Evolutionary conservation across 768 basidiomycete species (phyloP), one percentile per base, ranked within the genome.

Genomic region (Infundibulicybe gibba): DNA sequence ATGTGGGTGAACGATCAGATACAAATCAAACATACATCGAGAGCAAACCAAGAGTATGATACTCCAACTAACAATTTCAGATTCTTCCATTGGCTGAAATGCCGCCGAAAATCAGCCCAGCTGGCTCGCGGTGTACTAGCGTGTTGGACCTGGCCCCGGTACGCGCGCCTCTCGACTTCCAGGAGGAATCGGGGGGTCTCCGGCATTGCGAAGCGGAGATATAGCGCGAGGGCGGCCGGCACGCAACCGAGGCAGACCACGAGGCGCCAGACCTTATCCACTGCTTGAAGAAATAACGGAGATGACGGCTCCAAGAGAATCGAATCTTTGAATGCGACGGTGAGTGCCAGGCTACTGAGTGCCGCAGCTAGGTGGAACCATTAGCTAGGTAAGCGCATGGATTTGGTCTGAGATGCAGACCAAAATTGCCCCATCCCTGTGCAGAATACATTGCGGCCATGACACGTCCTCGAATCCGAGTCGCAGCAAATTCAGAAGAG

Each of bases 171-270:
- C 64, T 92, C 90, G 49, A 94, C 79, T 71, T 94, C 92, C 86
- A 94, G 92, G 49, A 91, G 94, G 63, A 77, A 80, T 53, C 92
- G 89, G 21, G 92, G 92, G 0, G 91, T 94, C 63, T 94, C 91
- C 3, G 91, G 90, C 57, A 94, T 93, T 17, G 91, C 92, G 30
- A 94, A 77, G 61, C 92, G 89, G 85, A 90, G 93, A 72, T 92
- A 94, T 41, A 94, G 80, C 15, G 90, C 91, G 48, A 91, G 59
- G 35, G 73, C 75, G 46, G 81, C 92, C 31, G 92, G 92, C 42
- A 95, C 71, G 47, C 85, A 87, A 39, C 92, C 92, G 32, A 94
- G 72, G 57, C 92, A 92, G 61, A 95, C 91, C 58, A 94, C 76
- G 41, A 94, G 68, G 56, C 92, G 85, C 92, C 92, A 94, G 60